These are phyloP conservation scores for Eragrostis curvula DNA, from an alignment of 176 grass and related monocot genomes.

Conservation along the genomic window DNA sequence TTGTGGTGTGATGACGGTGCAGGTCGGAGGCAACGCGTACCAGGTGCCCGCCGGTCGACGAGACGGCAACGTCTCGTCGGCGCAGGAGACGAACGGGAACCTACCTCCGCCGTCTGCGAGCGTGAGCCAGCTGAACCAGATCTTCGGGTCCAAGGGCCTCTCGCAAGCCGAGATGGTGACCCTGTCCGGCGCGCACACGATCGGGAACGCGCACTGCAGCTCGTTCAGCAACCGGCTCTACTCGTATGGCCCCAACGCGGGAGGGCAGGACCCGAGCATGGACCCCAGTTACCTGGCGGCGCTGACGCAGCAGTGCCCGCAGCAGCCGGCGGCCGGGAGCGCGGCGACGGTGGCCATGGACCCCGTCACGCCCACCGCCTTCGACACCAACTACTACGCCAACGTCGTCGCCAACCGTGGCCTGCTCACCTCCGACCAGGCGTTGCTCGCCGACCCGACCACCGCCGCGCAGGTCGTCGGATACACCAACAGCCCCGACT, in stretches of 20 bases:
- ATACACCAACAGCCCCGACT: constrained; percentile 45
- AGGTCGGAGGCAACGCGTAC: constrained; percentile 65
- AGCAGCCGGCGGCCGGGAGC: background rate
- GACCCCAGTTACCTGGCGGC: constrained; percentile 58
- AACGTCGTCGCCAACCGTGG: constrained; percentile 63
- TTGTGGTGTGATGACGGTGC: background rate
- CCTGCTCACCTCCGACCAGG: constrained; percentile 79
- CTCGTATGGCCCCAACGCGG: constrained; percentile 41
- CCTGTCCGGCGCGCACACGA: constrained; percentile 86
- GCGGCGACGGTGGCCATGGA: constrained; percentile 61
- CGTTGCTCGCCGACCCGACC: constrained; percentile 47
- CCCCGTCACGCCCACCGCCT: constrained; percentile 58
- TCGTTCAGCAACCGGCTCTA: constrained; percentile 76
- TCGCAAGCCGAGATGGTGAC: constrained; percentile 61
- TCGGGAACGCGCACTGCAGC: constrained; percentile 75
- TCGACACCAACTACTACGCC: constrained; percentile 87
- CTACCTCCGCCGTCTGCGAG: constrained; percentile 59
- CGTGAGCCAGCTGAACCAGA: constrained; percentile 54
- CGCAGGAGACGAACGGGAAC: constrained; percentile 57
- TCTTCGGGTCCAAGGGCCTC: constrained; percentile 66
- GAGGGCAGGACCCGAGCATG: constrained; percentile 64
- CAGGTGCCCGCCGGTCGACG: constrained; percentile 56
- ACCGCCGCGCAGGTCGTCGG: constrained; percentile 59
- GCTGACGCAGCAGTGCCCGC: constrained; percentile 65
- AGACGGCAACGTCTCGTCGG: constrained; percentile 68